Evolutionary conservation across 1,139 yeast genomes (phyloP), one percentile per base, ranked within the genome.

Genomic region (Nadsonia starkeyi-henricii): DNA sequence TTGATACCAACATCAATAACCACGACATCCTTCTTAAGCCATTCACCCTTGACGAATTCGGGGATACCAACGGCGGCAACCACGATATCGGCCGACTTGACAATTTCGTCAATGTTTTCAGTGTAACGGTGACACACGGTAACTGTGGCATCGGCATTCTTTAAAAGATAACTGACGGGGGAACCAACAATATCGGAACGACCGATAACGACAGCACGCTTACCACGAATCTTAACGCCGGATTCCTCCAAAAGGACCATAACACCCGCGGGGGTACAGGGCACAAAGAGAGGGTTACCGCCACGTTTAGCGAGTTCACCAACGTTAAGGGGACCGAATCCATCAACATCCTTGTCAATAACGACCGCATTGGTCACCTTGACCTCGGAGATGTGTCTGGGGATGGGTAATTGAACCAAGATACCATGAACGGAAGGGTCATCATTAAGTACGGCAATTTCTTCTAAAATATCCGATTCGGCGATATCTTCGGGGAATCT

Each of bases 1-100:
- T 93, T 91, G 62, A 93, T 91, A 51, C 99, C 99, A 45, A 91
- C 99, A 62, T 91, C 99, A 55, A 91, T 85, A 21, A 91, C 95
- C 41, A 85, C 84, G 30, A 89, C 81, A 48, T 85, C 94, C 50
- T 72, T 70, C 65, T 84, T 86, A 61, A 93, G 72, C 95, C 96
- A 86, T 46, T 79, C 91, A 54, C 93, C 96, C 68, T 84, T 74
- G 56, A 91, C 84, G 61, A 79, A 88, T 51, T 75, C 74, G 41
- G 97, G 81, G 61, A 75, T 74, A 52, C 99, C 99, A 56, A 89
- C 77, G 37, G 98, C 98, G 47, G 88, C 88, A 55, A 93, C 81
- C 26, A 91, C 91, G 53, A 93, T 79, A 63, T 93, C 98, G 28
- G 97, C 97, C 49, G 71, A 71, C 49, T 72, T 69, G 54, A 89